These are phyloP conservation scores for Blastobotrys americana DNA, from an alignment of 805 yeast species.

Conservation along the genomic window DNA sequence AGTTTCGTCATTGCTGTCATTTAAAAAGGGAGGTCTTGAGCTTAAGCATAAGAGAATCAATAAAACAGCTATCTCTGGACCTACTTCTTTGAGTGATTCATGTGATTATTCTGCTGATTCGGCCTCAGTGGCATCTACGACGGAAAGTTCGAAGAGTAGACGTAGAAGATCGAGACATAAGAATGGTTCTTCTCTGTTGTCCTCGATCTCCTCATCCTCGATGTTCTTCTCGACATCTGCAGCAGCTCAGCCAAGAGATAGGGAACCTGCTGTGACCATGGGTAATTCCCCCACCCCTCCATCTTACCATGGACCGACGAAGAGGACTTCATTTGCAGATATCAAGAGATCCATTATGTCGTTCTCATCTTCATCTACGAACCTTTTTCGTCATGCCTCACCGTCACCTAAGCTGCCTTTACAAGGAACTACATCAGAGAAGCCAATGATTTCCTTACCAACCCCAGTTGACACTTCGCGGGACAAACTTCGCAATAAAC, in stretches of 20 bases:
- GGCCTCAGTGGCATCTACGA: conserved; percentile 1
- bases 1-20: conserved; percentile 11
- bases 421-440: conserved; percentile 20
- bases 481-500: conserved; percentile 46
- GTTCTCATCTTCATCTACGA: conserved; percentile 8
- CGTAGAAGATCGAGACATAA: conserved; percentile 4
- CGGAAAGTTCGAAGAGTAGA: not conserved
- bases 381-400: conserved; percentile 5
- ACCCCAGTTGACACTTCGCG: conserved; percentile 49
- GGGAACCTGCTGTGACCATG: not conserved
- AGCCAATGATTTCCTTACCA: conserved; percentile 49
- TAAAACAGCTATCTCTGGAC: conserved; percentile 4
- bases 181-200: conserved; percentile 6
- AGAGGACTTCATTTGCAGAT: conserved; percentile 11
- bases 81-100: conserved; percentile 3
- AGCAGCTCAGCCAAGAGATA: conserved; percentile 4
- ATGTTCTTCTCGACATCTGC: conserved; percentile 9
- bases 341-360: conserved; percentile 13
- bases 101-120: conserved; percentile 5
- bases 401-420: conserved; percentile 4
- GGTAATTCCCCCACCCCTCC: conserved; percentile 2
- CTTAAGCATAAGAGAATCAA: conserved; percentile 8
- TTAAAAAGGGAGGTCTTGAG: conserved; percentile 9
- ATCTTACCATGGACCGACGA: conserved; percentile 1
- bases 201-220: conserved; percentile 13